Evolutionary conservation across 352 stramenopile species (phyloP).

Genomic region (Globisporangium nunn): DNA sequence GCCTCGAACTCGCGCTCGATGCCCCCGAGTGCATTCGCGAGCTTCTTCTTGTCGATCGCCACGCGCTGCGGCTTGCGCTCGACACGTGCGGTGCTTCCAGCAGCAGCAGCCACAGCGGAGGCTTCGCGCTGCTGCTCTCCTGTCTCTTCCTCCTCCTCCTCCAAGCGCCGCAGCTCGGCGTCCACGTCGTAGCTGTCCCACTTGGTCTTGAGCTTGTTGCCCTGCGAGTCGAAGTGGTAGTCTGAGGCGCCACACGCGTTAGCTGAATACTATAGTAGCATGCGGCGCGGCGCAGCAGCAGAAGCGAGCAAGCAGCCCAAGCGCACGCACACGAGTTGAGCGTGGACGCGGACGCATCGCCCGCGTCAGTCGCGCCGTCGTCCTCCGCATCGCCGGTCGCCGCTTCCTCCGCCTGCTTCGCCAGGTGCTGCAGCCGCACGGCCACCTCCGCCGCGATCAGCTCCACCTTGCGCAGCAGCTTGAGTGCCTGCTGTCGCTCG

Average conservation of each 20-base stretch:
- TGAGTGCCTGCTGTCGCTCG: conserved; percentile 42
- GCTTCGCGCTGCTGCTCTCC: neutral
- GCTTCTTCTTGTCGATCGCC: conserved; percentile 31
- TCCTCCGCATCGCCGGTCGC: conserved; percentile 31
- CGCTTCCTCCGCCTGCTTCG: conserved; percentile 60
- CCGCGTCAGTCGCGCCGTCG: conserved; percentile 16
- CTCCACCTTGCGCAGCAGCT: conserved; percentile 69
- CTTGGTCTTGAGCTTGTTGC: conserved; percentile 85
- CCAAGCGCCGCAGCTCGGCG: conserved; percentile 61
- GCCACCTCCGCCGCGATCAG: conserved; percentile 58
- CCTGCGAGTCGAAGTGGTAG: conserved; percentile 81
- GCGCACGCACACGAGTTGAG: conserved; percentile 59
- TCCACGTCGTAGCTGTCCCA: conserved; percentile 81
- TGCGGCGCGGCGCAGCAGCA: neutral
- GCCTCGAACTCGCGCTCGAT: conserved; percentile 78
- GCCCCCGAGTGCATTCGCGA: conserved; percentile 29
- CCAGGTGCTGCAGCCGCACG: conserved; percentile 54
- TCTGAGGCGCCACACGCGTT: conserved; percentile 22
- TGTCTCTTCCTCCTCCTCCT: conserved; percentile 16
- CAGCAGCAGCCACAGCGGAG: neutral
- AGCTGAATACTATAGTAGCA: neutral
- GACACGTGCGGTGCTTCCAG: neutral
- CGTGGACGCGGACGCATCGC: conserved; percentile 13
- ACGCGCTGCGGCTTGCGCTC: conserved; percentile 3
- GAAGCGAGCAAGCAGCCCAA: neutral